A percentile compares a stretch with the other conserved stretches of the same genome.
Evolutionary conservation across 75 land plant species (phyloP).

Genomic region (Cryptomeria japonica): DNA sequence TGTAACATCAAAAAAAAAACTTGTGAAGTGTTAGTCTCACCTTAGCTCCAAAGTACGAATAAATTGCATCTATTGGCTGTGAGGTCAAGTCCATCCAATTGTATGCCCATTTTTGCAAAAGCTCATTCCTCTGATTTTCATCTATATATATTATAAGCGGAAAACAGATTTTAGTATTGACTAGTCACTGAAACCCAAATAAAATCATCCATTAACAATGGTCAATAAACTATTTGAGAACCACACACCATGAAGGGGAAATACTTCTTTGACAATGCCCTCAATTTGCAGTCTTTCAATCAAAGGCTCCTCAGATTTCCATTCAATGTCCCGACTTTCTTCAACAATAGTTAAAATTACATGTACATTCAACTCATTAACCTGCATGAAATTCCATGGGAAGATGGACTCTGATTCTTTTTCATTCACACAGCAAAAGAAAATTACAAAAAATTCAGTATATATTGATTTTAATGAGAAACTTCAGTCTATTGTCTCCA

Average conservation of each 20-base stretch:
- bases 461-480: background rate
- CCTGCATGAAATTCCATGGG: conserved; percentile 21
- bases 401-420: background rate
- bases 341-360: conserved; percentile 37
- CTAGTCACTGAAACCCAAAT: background rate
- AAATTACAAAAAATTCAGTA: background rate
- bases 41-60: conserved; percentile 88
- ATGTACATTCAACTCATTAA: conserved; percentile 27
- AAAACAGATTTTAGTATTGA: background rate
- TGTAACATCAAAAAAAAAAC: no score
- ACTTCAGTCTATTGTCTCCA: background rate
- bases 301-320: conserved; percentile 56
- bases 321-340: conserved; percentile 27
- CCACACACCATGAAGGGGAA: conserved; percentile 79
- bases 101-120: conserved; percentile 77
- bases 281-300: conserved; percentile 45
- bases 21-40: conserved; percentile 18
- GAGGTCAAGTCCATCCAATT: conserved; percentile 68
- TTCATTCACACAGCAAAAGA: background rate
- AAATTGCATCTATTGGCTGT: conserved; percentile 91
- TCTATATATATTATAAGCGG: conserved; percentile 28
- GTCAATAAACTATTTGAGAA: background rate
- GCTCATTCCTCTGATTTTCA: conserved; percentile 71
- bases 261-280: conserved; percentile 76
- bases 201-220: conserved; percentile 8